phyloP scores from a whole-genome alignment of 1,284 basidiomycete species.

The Schizopora paradoxa region DNA sequence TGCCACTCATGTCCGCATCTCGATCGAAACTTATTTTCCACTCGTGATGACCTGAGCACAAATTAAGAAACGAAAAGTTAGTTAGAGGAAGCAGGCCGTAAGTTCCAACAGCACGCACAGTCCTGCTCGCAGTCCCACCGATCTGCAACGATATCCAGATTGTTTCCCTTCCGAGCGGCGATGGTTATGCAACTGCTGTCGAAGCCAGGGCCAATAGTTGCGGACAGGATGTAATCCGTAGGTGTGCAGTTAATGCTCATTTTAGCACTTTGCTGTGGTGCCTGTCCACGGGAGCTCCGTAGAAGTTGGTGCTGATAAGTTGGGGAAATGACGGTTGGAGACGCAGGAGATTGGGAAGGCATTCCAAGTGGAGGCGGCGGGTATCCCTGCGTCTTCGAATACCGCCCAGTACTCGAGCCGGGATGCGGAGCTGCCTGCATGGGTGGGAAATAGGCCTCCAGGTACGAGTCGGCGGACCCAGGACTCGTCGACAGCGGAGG shows the following conservation, averaged over 20 bases:
- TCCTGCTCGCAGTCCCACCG: conserved; percentile 27
- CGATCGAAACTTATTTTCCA: conserved; percentile 26
- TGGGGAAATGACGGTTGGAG: conserved; percentile 8
- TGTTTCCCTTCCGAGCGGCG: conserved; percentile 24
- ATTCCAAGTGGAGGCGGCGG: neutral
- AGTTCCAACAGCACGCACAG: conserved; percentile 20
- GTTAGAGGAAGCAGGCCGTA: neutral
- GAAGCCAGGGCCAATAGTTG: conserved; percentile 24
- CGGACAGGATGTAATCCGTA: conserved; percentile 21
- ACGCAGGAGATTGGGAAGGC: conserved; percentile 3
- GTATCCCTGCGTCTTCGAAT: too few species aligned
- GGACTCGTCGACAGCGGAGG: conserved; percentile 16
- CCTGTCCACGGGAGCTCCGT: conserved; percentile 10
- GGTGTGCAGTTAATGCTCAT: conserved; percentile 24
- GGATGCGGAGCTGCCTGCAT: neutral
- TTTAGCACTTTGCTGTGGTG: conserved; percentile 14
- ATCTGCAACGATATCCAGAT: conserved; percentile 25
- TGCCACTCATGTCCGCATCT: conserved; percentile 25
- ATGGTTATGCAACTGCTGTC: conserved; percentile 27
- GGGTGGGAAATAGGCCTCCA: conserved; percentile 14
- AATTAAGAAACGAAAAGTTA: neutral
- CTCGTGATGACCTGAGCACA: conserved; percentile 24
- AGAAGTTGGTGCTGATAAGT: conserved; percentile 10
- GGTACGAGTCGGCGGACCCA: conserved; percentile 11
- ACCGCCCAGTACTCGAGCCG: too few species aligned